Evolutionary conservation across 2,329 filamentous ascomycete species (phyloP).

Genomic region (Hypoxylon sp.): DNA sequence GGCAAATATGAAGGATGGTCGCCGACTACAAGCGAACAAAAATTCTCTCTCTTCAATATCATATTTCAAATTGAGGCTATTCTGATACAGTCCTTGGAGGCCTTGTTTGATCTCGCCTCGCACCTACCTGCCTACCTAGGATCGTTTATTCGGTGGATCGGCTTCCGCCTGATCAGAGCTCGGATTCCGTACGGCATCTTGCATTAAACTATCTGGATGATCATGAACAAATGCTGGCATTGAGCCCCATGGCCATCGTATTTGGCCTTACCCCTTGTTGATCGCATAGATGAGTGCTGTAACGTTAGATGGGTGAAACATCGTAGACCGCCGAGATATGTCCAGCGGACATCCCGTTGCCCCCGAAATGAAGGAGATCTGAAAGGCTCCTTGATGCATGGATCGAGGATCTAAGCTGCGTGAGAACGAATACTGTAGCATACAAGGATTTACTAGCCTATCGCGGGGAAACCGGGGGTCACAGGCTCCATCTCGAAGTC

Average conservation of each 20-base stretch:
- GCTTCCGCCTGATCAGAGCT: conserved; percentile 23
- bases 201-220: conserved; percentile 4
- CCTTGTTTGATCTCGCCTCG: background rate
- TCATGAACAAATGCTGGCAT: background rate
- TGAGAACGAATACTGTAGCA: conserved; percentile 9
- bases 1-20: conserved; percentile 3
- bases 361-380: conserved; percentile 23
- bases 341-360: conserved; percentile 28
- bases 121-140: conserved; percentile 27
- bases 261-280: background rate
- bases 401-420: conserved; percentile 14
- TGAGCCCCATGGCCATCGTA: conserved; percentile 4
- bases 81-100: conserved; percentile 1
- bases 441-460: conserved; percentile 17
- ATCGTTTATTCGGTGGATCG: conserved; percentile 27
- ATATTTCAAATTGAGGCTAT: conserved; percentile 6
- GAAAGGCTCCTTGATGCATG: conserved; percentile 2
- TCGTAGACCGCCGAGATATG: conserved; percentile 31
- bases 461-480: conserved; percentile 23
- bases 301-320: conserved; percentile 23
- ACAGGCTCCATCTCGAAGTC: background rate
- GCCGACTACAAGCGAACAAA: conserved; percentile 1
- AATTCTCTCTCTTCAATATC: background rate
- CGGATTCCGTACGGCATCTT: conserved; percentile 30
- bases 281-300: conserved; percentile 6